Conservation (phyloP, 2,329 filamentous ascomycete species). For the Penicillium aurantiogriseum region DNA sequence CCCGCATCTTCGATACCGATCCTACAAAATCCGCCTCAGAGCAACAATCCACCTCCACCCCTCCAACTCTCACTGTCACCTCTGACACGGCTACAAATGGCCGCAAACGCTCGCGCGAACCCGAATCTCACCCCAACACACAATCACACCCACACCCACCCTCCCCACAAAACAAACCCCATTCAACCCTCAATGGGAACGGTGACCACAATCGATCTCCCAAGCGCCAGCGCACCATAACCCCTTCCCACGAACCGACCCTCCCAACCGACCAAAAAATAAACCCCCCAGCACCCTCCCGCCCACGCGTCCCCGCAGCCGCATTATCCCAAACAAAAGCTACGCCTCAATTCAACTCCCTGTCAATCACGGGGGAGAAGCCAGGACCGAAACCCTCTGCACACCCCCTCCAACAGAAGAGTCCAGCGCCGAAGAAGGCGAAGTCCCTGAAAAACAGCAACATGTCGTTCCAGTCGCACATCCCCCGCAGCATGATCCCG, state of each 20-base stretch:
- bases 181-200: slow-evolving; percentile 27
- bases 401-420: slow-evolving; percentile 7
- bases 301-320: slow-evolving; percentile 22
- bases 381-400: background rate
- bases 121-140: slow-evolving; percentile 23
- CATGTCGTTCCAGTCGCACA: background rate
- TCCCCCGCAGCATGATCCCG: background rate
- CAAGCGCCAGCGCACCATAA: slow-evolving; percentile 38
- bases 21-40: slow-evolving; percentile 35
- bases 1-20: slow-evolving; percentile 30
- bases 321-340: slow-evolving; percentile 1
- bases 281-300: slow-evolving; percentile 11
- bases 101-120: slow-evolving; percentile 43
- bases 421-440: slow-evolving; percentile 22
- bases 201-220: slow-evolving; percentile 31
- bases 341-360: background rate
- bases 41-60: slow-evolving; percentile 36
- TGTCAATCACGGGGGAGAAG: background rate
- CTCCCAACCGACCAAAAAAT: slow-evolving; percentile 5
- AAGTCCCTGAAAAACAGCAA: slow-evolving; percentile 16
- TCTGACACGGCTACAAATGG: slow-evolving; percentile 28
- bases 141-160: slow-evolving; percentile 2
- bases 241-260: slow-evolving; percentile 14
- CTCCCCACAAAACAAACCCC: slow-evolving; percentile 2
- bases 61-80: slow-evolving; percentile 30